These are phyloP conservation scores for Lipomyces yamanashiensis DNA, from an alignment of 805 yeast species.

Conservation along the genomic window DNA sequence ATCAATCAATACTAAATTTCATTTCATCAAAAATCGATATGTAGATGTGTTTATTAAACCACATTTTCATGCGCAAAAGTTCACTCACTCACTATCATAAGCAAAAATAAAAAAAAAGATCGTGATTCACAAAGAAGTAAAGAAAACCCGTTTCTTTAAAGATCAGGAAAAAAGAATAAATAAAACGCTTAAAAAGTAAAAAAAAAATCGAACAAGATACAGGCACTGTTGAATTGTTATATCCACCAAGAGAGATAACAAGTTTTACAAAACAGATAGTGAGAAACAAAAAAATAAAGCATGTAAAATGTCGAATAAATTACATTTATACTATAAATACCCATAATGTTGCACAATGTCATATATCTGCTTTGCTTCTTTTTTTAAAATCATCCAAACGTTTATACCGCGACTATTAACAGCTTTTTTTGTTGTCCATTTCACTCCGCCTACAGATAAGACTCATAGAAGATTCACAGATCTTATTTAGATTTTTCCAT, in stretches of 20 bases:
- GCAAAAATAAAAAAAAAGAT: too few relatives aligned
- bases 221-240: too few relatives aligned
- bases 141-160: conserved; percentile 17
- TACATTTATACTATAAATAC: conserved; percentile 1
- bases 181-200: background rate
- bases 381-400: background rate
- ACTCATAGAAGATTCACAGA: background rate
- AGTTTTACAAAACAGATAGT: background rate
- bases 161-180: background rate
- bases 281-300: background rate
- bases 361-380: background rate
- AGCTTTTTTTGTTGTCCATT: background rate
- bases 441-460: background rate
- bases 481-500: conserved; percentile 29
- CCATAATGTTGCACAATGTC: background rate
- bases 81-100: too few relatives aligned
- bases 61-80: too few relatives aligned
- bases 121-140: background rate
- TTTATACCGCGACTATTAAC: conserved; percentile 2
- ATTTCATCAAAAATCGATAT: too few relatives aligned
- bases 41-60: too few relatives aligned
- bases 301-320: background rate
- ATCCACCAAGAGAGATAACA: too few relatives aligned
- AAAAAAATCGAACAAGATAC: background rate
- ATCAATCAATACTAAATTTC: too few relatives aligned